Percentiles rank a stretch among this genome's conserved stretches.
Conservation (phyloP, 768 basidiomycete species). For the Pisolithus sp. region DNA sequence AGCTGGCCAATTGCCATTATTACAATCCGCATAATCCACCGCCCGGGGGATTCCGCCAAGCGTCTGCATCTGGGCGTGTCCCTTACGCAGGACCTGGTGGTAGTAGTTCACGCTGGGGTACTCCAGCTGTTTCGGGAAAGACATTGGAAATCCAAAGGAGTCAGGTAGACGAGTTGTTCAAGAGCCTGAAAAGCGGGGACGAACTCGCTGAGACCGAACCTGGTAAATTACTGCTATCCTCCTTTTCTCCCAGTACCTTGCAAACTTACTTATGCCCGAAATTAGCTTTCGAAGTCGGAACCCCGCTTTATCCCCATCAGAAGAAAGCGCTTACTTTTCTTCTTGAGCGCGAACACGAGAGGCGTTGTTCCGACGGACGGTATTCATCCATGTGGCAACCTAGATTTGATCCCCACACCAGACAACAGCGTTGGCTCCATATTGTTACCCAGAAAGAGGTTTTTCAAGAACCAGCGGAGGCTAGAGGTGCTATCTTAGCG, state of each 20-base stretch:
- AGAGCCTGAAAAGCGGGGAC: constrained; percentile 78
- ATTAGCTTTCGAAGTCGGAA: constrained; percentile 67
- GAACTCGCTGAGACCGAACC: constrained; percentile 84
- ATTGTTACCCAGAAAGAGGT: constrained; percentile 78
- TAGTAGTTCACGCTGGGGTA: constrained; percentile 44
- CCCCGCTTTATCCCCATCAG: constrained; percentile 92
- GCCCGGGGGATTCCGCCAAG: constrained; percentile 51
- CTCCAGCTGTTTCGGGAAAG: constrained; percentile 55
- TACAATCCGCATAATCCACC: constrained; percentile 87
- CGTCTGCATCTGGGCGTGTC: constrained; percentile 36
- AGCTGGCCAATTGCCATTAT: constrained; percentile 61
- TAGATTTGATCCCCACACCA: constrained; percentile 42
- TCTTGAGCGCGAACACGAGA: constrained; percentile 78
- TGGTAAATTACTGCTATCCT: constrained; percentile 42
- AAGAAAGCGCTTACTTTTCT: constrained; percentile 96
- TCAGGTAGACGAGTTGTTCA: constrained; percentile 93
- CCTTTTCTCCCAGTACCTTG: constrained; percentile 3
- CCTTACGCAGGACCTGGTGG: constrained; percentile 36
- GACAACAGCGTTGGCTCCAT: constrained; percentile 64
- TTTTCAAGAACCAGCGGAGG: constrained; percentile 57
- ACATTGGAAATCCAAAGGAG: constrained; percentile 87
- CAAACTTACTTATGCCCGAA: constrained; percentile 12
- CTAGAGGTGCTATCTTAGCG: constrained; percentile 87
- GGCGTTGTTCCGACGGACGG: constrained; percentile 46
- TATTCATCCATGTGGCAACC: constrained; percentile 70